Evolutionary conservation across 176 grass and related monocot genomes (phyloP).

Genomic region (Musa itinerans): DNA sequence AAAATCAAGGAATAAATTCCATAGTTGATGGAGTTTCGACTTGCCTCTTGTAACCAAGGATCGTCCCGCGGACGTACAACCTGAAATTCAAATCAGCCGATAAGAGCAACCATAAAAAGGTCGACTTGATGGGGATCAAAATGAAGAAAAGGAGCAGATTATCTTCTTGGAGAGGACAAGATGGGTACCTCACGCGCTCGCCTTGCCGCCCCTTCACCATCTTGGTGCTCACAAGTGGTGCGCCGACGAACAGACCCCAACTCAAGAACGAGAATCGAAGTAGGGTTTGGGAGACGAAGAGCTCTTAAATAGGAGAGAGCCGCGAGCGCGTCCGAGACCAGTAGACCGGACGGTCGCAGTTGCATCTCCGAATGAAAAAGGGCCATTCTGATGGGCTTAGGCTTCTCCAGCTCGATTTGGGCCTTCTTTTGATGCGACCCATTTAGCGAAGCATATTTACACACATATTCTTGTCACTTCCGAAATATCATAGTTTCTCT

Average conservation of each 20-base stretch:
- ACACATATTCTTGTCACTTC: too few species aligned
- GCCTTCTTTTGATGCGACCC: too few species aligned
- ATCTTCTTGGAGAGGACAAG: neutral
- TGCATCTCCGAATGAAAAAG: neutral
- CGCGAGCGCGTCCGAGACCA: neutral
- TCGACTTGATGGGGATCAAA: neutral
- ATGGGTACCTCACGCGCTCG: neutral
- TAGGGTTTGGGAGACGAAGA: too few species aligned
- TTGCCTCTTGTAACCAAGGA: slow-evolving; percentile 11
- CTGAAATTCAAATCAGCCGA: neutral
- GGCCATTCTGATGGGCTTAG: neutral
- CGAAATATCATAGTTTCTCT: too few species aligned
- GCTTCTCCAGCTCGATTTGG: too few species aligned
- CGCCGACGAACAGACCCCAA: too few species aligned
- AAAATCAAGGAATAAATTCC: neutral
- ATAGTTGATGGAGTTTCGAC: neutral
- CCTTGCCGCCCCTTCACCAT: slow-evolving; percentile 15
- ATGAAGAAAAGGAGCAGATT: neutral
- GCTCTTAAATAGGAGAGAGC: neutral
- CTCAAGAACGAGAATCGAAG: neutral
- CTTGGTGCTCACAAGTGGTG: neutral
- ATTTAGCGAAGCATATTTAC: too few species aligned
- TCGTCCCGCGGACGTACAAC: slow-evolving; percentile 10
- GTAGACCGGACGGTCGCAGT: neutral
- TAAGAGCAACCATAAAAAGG: neutral